Evolutionary conservation across 2,329 filamentous ascomycete species (phyloP).

Genomic region (Trichoderma brevicompactum): DNA sequence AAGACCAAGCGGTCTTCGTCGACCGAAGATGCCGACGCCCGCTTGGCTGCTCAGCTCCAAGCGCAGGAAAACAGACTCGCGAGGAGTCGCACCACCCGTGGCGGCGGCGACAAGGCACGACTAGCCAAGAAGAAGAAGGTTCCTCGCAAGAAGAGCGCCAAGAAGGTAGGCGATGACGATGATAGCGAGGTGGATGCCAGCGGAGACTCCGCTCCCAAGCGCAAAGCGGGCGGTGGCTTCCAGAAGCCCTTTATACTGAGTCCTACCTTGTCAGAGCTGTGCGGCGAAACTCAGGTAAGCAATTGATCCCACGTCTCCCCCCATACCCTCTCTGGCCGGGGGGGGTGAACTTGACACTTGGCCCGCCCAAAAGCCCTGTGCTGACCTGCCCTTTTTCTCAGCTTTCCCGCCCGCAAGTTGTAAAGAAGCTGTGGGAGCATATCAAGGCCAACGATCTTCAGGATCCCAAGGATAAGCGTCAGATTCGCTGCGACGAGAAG

Average conservation of each 20-base stretch:
- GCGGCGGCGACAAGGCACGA: constrained; percentile 65
- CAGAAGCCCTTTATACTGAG: constrained; percentile 84
- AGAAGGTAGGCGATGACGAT: constrained; percentile 76
- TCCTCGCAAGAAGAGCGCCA: constrained; percentile 73
- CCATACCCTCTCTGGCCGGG: too few relatives aligned
- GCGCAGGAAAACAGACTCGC: constrained; percentile 81
- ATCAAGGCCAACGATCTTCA: constrained; percentile 89
- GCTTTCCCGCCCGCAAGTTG: constrained; percentile 91
- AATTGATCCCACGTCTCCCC: too few relatives aligned
- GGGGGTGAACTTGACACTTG: too few relatives aligned
- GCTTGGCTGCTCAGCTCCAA: constrained; percentile 84
- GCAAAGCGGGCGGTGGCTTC: constrained; percentile 89
- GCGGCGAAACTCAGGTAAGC: constrained; percentile 69
- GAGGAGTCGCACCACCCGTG: constrained; percentile 74
- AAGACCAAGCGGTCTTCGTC: constrained; percentile 69
- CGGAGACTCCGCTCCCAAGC: constrained; percentile 64
- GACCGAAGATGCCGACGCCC: constrained; percentile 78
- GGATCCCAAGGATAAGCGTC: constrained; percentile 87
- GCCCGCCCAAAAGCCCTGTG: background rate
- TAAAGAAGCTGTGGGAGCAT: constrained; percentile 95
- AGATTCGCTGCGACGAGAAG: constrained; percentile 89
- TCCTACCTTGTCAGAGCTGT: constrained; percentile 68
- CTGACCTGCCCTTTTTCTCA: constrained; percentile 43
- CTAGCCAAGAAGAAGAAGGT: constrained; percentile 68
- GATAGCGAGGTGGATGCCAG: constrained; percentile 75